These are phyloP conservation scores for Plasmodium coatneyi DNA, from an alignment of 169 alveolate species.

Conservation along the genomic window DNA sequence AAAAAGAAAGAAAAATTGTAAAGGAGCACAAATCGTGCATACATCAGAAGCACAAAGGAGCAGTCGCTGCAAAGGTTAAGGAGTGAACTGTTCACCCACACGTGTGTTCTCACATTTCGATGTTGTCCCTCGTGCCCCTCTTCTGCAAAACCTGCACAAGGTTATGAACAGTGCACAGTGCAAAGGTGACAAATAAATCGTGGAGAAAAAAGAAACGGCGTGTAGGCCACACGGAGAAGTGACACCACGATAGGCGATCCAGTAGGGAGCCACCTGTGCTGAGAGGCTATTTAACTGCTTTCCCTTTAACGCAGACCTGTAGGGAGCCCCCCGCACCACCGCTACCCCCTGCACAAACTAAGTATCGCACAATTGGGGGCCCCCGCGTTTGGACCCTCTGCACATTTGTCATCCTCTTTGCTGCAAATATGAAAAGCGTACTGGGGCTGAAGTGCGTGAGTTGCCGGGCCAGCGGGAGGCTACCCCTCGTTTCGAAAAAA, in stretches of 20 bases:
- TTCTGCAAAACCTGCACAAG: neutral
- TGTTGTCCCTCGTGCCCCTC: neutral
- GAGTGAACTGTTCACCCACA: neutral
- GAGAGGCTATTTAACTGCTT: neutral
- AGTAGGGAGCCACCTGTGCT: neutral
- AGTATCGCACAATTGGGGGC: constrained; percentile 1
- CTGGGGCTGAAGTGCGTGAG: neutral
- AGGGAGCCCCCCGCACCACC: neutral
- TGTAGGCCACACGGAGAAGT: neutral
- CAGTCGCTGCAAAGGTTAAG: neutral
- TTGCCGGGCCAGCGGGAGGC: neutral
- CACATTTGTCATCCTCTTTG: neutral
- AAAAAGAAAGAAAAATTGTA: neutral
- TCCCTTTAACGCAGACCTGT: too few relatives aligned
- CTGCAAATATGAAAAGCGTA: neutral
- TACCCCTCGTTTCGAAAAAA: neutral
- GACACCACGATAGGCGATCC: neutral
- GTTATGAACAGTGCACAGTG: neutral
- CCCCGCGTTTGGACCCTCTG: neutral
- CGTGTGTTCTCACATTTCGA: neutral
- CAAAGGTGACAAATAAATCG: neutral
- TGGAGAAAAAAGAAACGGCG: neutral
- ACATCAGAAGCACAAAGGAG: neutral
- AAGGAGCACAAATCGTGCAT: neutral
- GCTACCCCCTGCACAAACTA: neutral